A percentile compares a stretch with the other conserved stretches of the same genome.
phyloP scores from a whole-genome alignment of 345 rosid genomes.

The Lepidium sativum region DNA sequence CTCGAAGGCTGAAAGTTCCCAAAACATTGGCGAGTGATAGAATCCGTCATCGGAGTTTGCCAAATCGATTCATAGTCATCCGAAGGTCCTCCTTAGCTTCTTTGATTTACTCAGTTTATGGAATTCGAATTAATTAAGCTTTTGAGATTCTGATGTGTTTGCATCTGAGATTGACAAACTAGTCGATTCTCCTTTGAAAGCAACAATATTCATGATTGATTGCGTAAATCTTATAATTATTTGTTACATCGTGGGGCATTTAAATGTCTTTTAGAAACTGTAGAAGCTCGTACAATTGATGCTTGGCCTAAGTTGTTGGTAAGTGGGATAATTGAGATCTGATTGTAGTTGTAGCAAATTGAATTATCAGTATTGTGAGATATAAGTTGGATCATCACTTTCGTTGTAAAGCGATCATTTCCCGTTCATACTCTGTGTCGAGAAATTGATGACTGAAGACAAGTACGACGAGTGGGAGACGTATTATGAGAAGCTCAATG shows the following conservation, averaged over 20 bases:
- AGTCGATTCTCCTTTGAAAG: too few species aligned
- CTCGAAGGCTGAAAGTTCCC: too few species aligned
- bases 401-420: too few species aligned
- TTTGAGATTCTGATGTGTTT: too few species aligned
- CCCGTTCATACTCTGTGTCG: too few species aligned
- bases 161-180: neutral
- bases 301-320: slow-evolving; percentile 77
- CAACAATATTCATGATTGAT: neutral
- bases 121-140: neutral
- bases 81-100: slow-evolving; percentile 38
- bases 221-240: neutral
- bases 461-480: slow-evolving; percentile 63
- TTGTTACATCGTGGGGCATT: slow-evolving; percentile 67
- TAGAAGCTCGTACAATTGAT: slow-evolving; percentile 81
- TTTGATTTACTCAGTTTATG: neutral
- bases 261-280: slow-evolving; percentile 73
- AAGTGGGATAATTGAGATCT: slow-evolving; percentile 9
- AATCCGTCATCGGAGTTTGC: too few species aligned
- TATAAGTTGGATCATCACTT: neutral
- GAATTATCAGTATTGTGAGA: neutral
- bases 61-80: too few species aligned
- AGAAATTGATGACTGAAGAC: too few species aligned
- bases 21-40: too few species aligned
- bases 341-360: neutral
- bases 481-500: slow-evolving; percentile 51